phyloP scores from a whole-genome alignment of 306 rosid genomes.

The Rosa chinensis region DNA sequence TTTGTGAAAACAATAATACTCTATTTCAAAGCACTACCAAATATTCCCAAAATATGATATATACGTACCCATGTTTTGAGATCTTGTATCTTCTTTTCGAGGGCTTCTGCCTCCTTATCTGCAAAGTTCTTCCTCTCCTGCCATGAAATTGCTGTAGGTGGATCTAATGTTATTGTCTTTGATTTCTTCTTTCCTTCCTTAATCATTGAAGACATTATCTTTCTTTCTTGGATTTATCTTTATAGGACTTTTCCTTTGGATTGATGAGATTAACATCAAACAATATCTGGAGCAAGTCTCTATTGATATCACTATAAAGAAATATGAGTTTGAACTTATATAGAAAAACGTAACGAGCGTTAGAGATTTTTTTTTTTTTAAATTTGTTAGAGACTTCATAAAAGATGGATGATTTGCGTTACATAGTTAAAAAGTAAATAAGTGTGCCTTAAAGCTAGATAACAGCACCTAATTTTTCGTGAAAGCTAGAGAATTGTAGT shows the following conservation, averaged over 20 bases:
- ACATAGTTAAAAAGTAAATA: background rate
- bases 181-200: slow-evolving; percentile 20
- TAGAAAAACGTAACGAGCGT: background rate
- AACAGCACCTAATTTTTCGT: background rate
- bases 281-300: background rate
- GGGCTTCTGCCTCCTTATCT: slow-evolving; percentile 25
- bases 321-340: background rate
- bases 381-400: too few species aligned
- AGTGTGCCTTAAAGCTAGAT: background rate
- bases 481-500: too few species aligned
- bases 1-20: too few species aligned
- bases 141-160: slow-evolving; percentile 17
- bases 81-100: slow-evolving; percentile 31
- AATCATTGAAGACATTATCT: slow-evolving; percentile 3
- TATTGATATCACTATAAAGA: background rate
- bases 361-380: too few species aligned
- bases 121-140: slow-evolving; percentile 29
- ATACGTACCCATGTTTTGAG: slow-evolving; percentile 30
- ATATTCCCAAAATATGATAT: background rate
- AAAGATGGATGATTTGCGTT: background rate
- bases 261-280: background rate
- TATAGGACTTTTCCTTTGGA: background rate
- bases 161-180: background rate
- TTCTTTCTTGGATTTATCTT: background rate
- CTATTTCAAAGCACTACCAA: background rate